These are phyloP conservation scores for Colletotrichum somersetense DNA, from an alignment of 2,329 filamentous ascomycete species.

Conservation along the genomic window DNA sequence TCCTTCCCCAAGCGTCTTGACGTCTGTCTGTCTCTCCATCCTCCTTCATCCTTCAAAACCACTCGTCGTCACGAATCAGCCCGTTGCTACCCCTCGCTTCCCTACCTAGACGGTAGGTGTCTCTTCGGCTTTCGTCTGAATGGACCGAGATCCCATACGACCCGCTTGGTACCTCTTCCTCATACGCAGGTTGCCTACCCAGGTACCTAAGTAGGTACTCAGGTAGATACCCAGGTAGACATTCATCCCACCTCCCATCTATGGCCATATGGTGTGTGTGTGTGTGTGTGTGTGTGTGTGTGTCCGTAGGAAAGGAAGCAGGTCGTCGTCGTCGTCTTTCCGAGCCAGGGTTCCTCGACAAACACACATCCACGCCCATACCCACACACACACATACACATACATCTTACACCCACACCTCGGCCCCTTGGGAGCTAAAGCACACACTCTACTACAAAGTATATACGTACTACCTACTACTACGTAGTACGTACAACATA, in stretches of 20 bases:
- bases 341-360: conserved; percentile 27
- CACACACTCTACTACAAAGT: conserved; percentile 17
- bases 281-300: conserved; percentile 26
- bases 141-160: conserved; percentile 27
- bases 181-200: conserved; percentile 16
- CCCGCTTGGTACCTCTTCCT: conserved; percentile 33
- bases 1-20: conserved; percentile 26
- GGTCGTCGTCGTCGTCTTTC: conserved; percentile 20
- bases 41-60: background rate
- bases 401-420: conserved; percentile 35
- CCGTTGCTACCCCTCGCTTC: conserved; percentile 16
- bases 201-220: too few species aligned
- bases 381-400: background rate
- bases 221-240: background rate
- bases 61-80: conserved; percentile 35
- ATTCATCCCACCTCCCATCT: conserved; percentile 14
- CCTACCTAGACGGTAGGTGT: background rate
- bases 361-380: background rate
- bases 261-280: conserved; percentile 22
- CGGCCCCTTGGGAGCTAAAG: conserved; percentile 22
- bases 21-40: conserved; percentile 9
- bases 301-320: background rate
- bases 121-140: conserved; percentile 29
- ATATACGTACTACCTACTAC: too few species aligned
- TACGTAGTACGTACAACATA: too few species aligned